A percentile compares a stretch with the other conserved stretches of the same genome.
Evolutionary conservation across 176 grass and related monocot species (phyloP).

Genomic region (Hordeum marinum): DNA sequence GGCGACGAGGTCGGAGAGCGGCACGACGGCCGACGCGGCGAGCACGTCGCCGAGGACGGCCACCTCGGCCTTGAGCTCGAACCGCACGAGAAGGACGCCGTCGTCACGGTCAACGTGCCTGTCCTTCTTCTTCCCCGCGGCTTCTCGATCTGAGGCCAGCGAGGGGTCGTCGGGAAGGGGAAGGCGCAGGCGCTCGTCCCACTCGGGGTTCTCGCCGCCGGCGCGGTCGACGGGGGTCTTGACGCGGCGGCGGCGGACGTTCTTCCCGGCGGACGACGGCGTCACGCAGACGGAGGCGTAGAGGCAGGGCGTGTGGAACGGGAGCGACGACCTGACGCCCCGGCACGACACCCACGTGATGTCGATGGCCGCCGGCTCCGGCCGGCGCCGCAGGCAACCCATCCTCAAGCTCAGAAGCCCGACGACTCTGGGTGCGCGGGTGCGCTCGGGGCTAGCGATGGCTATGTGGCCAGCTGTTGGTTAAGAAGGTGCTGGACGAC

Average conservation of each 20-base stretch:
- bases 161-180: conserved; percentile 12
- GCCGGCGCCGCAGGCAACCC: background rate
- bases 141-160: background rate
- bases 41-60: conserved; percentile 45
- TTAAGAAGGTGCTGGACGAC: conserved; percentile 10
- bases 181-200: conserved; percentile 58
- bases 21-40: conserved; percentile 43
- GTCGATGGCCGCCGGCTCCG: conserved; percentile 41
- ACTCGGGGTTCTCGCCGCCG: conserved; percentile 51
- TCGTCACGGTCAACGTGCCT: background rate
- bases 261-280: background rate
- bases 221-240: conserved; percentile 46
- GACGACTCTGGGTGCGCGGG: background rate
- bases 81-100: conserved; percentile 22
- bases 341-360: conserved; percentile 53
- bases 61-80: conserved; percentile 58
- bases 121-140: background rate
- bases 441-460: background rate
- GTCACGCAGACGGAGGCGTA: conserved; percentile 44
- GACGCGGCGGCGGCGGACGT: conserved; percentile 33
- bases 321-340: conserved; percentile 41
- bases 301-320: conserved; percentile 56
- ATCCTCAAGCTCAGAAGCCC: background rate
- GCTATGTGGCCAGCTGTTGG: background rate
- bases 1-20: conserved; percentile 36